These are phyloP conservation scores for Thuja plicata DNA, from an alignment of 83 land plant species.

Conservation along the genomic window DNA sequence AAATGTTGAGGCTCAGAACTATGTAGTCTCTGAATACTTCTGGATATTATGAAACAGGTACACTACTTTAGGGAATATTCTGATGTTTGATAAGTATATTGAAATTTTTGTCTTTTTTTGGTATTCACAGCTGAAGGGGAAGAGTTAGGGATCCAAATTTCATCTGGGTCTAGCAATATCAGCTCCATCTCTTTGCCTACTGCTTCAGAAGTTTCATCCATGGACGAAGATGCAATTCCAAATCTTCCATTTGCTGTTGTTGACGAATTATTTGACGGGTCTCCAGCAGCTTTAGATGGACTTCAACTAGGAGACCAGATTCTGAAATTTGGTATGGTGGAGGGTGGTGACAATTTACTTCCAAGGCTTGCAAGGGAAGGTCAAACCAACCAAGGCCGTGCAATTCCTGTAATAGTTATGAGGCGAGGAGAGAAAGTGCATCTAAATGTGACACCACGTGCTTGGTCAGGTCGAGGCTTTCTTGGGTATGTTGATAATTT, in stretches of 20 bases:
- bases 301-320: conserved; percentile 74
- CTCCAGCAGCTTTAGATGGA: conserved; percentile 76
- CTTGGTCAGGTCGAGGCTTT: conserved; percentile 74
- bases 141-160: conserved; percentile 8
- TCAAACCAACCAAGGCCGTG: conserved; percentile 40
- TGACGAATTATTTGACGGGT: conserved; percentile 76
- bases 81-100: not conserved
- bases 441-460: conserved; percentile 63
- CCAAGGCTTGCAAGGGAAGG: conserved; percentile 61
- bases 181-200: conserved; percentile 4
- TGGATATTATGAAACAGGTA: not conserved
- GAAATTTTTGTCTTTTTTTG: not conserved
- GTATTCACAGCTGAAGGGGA: conserved; percentile 7
- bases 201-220: conserved; percentile 16
- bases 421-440: conserved; percentile 56
- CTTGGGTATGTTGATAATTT: conserved; percentile 48
- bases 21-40: conserved; percentile 31
- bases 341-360: conserved; percentile 45
- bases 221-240: conserved; percentile 31
- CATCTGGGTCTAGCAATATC: conserved; percentile 23
- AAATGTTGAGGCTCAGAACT: not conserved
- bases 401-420: conserved; percentile 37
- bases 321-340: conserved; percentile 69
- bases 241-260: conserved; percentile 66
- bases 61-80: not conserved